A percentile compares a stretch with the other conserved stretches of the same genome.
These are phyloP conservation scores for Meredithiella fracta DNA, from an alignment of 2,329 filamentous ascomycete genomes.

Conservation along the genomic window DNA sequence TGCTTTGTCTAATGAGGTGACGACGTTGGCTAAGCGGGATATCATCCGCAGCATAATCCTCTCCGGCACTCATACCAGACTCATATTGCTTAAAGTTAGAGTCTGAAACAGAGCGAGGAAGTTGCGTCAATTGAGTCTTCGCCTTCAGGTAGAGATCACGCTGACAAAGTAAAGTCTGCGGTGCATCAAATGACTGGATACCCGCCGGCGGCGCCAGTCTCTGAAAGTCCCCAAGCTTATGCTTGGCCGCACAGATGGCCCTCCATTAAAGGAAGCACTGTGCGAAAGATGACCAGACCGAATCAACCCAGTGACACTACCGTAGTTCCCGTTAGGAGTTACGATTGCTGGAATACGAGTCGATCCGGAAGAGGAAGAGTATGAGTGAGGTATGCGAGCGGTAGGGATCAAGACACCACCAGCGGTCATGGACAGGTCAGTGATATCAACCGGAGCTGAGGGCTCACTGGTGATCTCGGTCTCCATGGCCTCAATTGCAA, in stretches of 20 bases:
- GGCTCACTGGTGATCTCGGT: conserved; percentile 17
- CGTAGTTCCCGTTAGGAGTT: background rate
- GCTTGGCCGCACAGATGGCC: background rate
- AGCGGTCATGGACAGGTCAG: conserved; percentile 48
- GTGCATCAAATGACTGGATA: conserved; percentile 33
- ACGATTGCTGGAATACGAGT: conserved; percentile 1
- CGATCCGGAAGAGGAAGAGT: conserved; percentile 23
- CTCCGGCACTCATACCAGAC: background rate
- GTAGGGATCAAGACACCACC: conserved; percentile 23
- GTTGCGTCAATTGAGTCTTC: conserved; percentile 26
- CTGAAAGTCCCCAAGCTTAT: conserved; percentile 2
- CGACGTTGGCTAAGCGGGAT: conserved; percentile 55
- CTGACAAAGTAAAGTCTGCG: conserved; percentile 39
- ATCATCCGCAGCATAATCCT: conserved; percentile 34
- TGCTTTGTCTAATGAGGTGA: conserved; percentile 40
- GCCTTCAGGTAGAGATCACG: conserved; percentile 37
- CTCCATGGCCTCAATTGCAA: conserved; percentile 31
- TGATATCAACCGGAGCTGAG: conserved; percentile 32
- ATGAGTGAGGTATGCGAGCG: conserved; percentile 15
- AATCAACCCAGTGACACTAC: conserved; percentile 1
- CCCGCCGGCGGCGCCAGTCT: conserved; percentile 21
- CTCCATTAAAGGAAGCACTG: conserved; percentile 1
- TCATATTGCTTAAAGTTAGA: background rate
- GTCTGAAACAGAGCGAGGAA: conserved; percentile 16
- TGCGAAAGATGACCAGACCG: background rate